Evolutionary conservation across 768 basidiomycete species (phyloP), one percentile per base, ranked within the genome.

Genomic region (Trametes cinnabarina): DNA sequence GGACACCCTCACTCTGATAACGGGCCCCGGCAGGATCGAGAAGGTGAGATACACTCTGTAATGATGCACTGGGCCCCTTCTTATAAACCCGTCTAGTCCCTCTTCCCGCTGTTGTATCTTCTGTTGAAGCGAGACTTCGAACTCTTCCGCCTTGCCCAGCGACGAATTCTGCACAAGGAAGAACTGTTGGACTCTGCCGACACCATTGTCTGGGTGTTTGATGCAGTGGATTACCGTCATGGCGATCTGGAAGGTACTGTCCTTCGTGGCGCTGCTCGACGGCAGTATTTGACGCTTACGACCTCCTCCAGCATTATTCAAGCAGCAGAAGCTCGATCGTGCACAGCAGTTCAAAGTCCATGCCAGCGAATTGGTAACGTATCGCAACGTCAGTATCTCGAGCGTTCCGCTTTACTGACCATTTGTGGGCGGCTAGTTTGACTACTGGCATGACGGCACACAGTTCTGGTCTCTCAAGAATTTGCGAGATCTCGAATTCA

Each of bases 71-170:
- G 12, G 5, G 4, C 22, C 9, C 44, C 22, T 1, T 11, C 25
- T 20, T 9, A 41, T 7, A 19, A 64, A 39, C 17, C n/a, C n/a
- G 11, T 32, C 11, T 25, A 77, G 74, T 71, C 70, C 51, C 41
- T 75, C 9, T 65, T 74, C 3, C 73, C 75, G 0, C 60, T 76
- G n/a, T 52, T 76, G 1, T 72, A 71, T 51, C 66, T 77, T 0
- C 62, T 76, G 0, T 58, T 75, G 22, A 63, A 68, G 41, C 67
- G 72, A 28, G 72, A 76, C 63, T 62, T 73, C 26, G 64, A 71
- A 39, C 69, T 73, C 23, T 62, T 77, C 34, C 64, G 66, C 20
- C 52, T 72, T 5, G 67, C 67, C 6, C 60, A 62, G 22, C 69
- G 39, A 11, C 62, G 62, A 2, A 52, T 72, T 3, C 39, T 75